Percentiles rank a stretch among this genome's conserved stretches.
phyloP scores from a whole-genome alignment of 768 basidiomycete species.

The Leccinum disarticulatum region DNA sequence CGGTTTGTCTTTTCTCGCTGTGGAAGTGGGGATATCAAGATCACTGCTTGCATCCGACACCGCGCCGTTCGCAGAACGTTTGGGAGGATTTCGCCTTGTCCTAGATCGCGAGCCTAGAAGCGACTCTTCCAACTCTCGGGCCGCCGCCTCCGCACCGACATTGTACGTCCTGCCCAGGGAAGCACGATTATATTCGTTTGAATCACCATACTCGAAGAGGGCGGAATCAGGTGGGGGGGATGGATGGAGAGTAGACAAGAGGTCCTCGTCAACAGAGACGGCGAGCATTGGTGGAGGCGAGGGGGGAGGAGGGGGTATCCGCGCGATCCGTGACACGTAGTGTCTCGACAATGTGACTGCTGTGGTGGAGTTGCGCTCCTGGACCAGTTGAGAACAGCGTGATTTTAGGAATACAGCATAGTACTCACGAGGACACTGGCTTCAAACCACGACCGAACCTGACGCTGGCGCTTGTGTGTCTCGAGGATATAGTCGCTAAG shows the following conservation, averaged over 20 bases:
- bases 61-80: conserved; percentile 49
- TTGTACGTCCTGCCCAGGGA: conserved; percentile 24
- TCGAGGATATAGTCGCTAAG: conserved; percentile 68
- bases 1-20: conserved; percentile 42
- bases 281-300: conserved; percentile 36
- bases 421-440: conserved; percentile 57
- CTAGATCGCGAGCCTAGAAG: conserved; percentile 41
- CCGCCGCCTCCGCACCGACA: conserved; percentile 52
- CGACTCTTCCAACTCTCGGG: conserved; percentile 56
- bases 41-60: conserved; percentile 63
- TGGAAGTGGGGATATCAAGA: conserved; percentile 39
- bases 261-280: conserved; percentile 35
- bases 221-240: conserved; percentile 37
- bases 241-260: conserved; percentile 35
- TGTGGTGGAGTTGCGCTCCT: conserved; percentile 71
- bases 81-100: conserved; percentile 44
- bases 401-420: not conserved
- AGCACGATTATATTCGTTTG: conserved; percentile 23
- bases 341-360: conserved; percentile 44
- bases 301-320: conserved; percentile 43
- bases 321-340: conserved; percentile 42
- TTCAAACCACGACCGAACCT: conserved; percentile 75
- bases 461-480: conserved; percentile 70
- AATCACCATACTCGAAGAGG: conserved; percentile 31
- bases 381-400: conserved; percentile 11